Conservation (phyloP, 1,139 yeast species). For the Hyphopichia buzzinii region DNA sequence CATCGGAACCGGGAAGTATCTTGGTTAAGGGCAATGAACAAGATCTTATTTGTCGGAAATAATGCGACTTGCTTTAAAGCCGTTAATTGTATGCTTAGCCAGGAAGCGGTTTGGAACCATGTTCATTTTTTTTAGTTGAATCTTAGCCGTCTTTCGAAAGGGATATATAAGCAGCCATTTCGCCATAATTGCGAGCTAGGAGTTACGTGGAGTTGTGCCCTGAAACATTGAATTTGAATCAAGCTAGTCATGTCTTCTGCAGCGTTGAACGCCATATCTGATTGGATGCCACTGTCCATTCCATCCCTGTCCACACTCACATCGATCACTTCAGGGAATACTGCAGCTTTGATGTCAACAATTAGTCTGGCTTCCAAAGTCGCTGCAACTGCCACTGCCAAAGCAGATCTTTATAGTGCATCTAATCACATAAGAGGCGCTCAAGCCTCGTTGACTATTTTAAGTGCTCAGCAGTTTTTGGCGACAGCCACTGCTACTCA, state of each 20-base stretch:
- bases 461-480: slow-evolving; percentile 31
- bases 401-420: slow-evolving; percentile 13
- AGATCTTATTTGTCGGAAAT: too few species aligned
- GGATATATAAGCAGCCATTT: too few species aligned
- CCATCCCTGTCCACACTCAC: slow-evolving; percentile 19
- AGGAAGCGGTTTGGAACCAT: too few species aligned
- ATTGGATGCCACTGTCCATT: slow-evolving; percentile 23
- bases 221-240: too few species aligned
- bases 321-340: slow-evolving; percentile 20
- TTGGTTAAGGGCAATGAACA: too few species aligned
- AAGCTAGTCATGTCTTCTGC: slow-evolving; percentile 1
- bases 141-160: too few species aligned
- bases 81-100: too few species aligned
- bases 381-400: slow-evolving; percentile 11
- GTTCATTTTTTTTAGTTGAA: too few species aligned
- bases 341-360: slow-evolving; percentile 15
- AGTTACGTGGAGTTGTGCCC: too few species aligned
- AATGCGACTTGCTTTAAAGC: too few species aligned
- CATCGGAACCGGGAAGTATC: too few species aligned
- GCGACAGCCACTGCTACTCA: slow-evolving; percentile 38
- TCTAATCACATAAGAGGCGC: slow-evolving; percentile 35
- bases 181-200: too few species aligned
- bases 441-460: slow-evolving; percentile 34
- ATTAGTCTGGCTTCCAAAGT: slow-evolving; percentile 15
- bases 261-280: slow-evolving; percentile 1